Evolutionary conservation across 2,329 filamentous ascomycete genomes (phyloP), one percentile per base, ranked within the genome.

Genomic region (Setomelanomma holmii): DNA sequence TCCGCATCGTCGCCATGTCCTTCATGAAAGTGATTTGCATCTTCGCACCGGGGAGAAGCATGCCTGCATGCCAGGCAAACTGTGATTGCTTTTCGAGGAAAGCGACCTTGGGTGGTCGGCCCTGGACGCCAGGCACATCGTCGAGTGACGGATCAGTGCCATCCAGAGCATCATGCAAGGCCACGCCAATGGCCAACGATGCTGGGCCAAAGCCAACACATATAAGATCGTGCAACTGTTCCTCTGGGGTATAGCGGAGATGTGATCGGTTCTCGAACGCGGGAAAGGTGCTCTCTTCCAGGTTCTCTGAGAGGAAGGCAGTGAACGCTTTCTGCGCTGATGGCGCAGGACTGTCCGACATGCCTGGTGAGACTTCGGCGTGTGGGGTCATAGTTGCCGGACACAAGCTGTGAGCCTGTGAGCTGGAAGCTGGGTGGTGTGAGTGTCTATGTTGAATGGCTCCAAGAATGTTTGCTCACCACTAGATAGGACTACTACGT

Each of bases 11-110:
- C 3, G 93, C 93, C 74, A 98, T 85, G 72, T 98, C 93, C 79
- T 98, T 98, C 78, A 98, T 84, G 79, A 96, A 98, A 8, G 91
- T 96, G 64, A 98, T 98, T 73, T 98, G 93, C 93, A 98, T 98
- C 78, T 89, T 92, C 45, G 93, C 90, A 4, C 92, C 93, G 0
- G 92, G 91, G 3, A 98, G 84, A 53, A 97, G 86, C 93, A 98
- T 98, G 53, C 93, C 93, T 0, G 91, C 87, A 75, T 98, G 93
- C 93, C 93, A 98, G 52, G 89, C 86, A 70, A 98, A 98, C 41
- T 82, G 79, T 24, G 80, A 69, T 76, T 98, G 93, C 74, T 90
- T 89, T 79, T 98, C 93, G 20, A 98, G 77, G 76, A 97, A 98
- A 39, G 90, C 83, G 3, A 96, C 87, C 71, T 89, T 91, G 41